Percentiles rank a stretch among this genome's conserved stretches.
Evolutionary conservation across 1,139 yeast species (phyloP).

Genomic region (Debaryomycetaceae sp.): DNA sequence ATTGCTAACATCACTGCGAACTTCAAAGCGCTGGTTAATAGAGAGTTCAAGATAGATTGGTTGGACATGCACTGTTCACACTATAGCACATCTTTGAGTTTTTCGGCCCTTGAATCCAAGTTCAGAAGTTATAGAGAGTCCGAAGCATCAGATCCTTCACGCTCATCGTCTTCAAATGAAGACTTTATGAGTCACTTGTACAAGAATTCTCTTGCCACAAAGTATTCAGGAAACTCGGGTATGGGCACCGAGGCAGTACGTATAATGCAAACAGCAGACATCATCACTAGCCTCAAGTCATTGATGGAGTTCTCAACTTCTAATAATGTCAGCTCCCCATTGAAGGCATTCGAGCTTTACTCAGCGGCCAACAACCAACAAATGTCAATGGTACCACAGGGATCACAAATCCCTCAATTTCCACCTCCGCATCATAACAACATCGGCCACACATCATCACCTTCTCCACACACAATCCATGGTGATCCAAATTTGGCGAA

Average conservation of each 20-base stretch:
- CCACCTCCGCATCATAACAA: constrained; percentile 4
- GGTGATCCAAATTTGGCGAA: constrained; percentile 16
- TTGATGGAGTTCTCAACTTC: constrained; percentile 55
- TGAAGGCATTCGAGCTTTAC: constrained; percentile 56
- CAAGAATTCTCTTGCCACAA: constrained; percentile 21
- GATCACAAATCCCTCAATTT: not conserved
- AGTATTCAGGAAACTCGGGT: constrained; percentile 45
- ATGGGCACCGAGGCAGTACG: constrained; percentile 64
- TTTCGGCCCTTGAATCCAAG: constrained; percentile 22
- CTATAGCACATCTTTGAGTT: constrained; percentile 26
- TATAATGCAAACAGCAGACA: constrained; percentile 70
- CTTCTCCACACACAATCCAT: constrained; percentile 17
- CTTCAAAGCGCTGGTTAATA: constrained; percentile 56
- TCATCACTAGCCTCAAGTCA: constrained; percentile 66
- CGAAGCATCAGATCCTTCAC: constrained; percentile 5
- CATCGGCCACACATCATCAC: constrained; percentile 12
- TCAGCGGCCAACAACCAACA: constrained; percentile 27
- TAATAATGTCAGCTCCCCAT: constrained; percentile 49
- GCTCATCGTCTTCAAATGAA: constrained; percentile 5
- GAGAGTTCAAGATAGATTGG: constrained; percentile 67
- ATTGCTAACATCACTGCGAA: constrained; percentile 59
- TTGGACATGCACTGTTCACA: constrained; percentile 52
- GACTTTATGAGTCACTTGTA: constrained; percentile 21
- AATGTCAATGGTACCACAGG: constrained; percentile 9
- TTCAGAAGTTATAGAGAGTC: constrained; percentile 15